Base-by-base conservation (phyloP, 2,329 filamentous ascomycete species). In the Shiraia bambusicola region DNA sequence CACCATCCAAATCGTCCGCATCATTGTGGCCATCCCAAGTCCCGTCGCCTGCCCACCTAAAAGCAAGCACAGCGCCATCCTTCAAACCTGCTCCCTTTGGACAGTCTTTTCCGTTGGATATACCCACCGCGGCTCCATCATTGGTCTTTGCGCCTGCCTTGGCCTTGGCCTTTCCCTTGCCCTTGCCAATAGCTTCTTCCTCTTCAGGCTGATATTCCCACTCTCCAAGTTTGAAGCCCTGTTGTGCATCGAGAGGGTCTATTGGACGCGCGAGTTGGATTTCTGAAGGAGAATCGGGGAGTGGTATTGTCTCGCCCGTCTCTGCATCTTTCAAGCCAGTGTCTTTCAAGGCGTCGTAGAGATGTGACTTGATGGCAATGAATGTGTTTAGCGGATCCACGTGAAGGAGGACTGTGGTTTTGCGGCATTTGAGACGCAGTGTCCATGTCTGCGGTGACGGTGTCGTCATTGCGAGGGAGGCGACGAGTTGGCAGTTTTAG, bases 401-500 rank as follows among this genome's bases (percentile, higher is more conserved):
- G 59, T 76, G 71, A 0, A 77, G 66, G 29, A 76, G 56, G 46
- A 76, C 56, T 25, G 74, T 76, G 24, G 67, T 72, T 34, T 67
- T 70, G 56, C 68, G 58, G 38, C 70, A 59, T 52, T 76, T 77
- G 53, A 76, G 69, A 43, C 73, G 72, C 22, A 77, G 65, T 1
- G 72, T 76, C 63, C 63, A 67, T 13, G 64, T 63, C 42, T 48
- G 47, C 4, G 65, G 55, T 4, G 53, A 48, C 3, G 65, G 61
- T 3, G 42, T 40, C 3, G 55, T 40, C 53, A 58, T 63, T n/a
- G 13, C 15, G 4, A 24, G 16, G 10, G n/a, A n/a, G n/a, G n/a
- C n/a, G n/a, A n/a, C n/a, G n/a, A n/a, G n/a, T n/a, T n/a, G n/a
- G n/a, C n/a, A n/a, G n/a, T n/a, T n/a, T n/a, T n/a, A n/a, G n/a